Percentiles rank a stretch among this genome's conserved stretches.
Evolutionary conservation across 345 rosid genomes (phyloP).

Genomic region (Pistacia atlantica): DNA sequence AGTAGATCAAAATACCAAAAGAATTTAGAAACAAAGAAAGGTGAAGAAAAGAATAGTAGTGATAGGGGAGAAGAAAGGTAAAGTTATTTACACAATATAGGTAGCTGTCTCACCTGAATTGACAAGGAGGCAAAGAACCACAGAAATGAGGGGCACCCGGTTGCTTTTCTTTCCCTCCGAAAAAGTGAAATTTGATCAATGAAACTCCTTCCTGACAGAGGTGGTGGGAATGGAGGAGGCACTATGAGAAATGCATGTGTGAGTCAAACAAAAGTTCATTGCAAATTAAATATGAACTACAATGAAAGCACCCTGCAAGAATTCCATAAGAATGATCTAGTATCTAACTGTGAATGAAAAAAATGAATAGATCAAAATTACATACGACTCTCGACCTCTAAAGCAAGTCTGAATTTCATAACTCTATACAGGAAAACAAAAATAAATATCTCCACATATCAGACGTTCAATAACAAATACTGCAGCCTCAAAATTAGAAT

Average conservation of each 20-base stretch:
- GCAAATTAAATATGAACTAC: slow-evolving; percentile 16
- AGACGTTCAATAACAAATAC: not conserved
- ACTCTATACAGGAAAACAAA: no score
- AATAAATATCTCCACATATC: not conserved
- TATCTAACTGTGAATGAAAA: not conserved
- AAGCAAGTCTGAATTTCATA: not conserved
- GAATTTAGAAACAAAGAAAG: not conserved
- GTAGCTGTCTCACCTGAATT: slow-evolving; percentile 56
- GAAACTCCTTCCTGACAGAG: slow-evolving; percentile 76
- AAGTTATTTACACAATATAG: slow-evolving; percentile 3
- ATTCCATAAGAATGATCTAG: not conserved
- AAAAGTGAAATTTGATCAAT: slow-evolving; percentile 56
- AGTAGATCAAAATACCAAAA: not conserved
- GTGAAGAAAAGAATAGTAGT: not conserved
- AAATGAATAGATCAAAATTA: not conserved
- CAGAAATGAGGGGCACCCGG: slow-evolving; percentile 75
- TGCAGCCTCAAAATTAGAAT: not conserved
- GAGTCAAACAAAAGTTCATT: slow-evolving; percentile 23
- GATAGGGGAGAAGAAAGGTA: not conserved
- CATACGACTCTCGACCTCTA: not conserved
- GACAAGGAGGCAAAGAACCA: slow-evolving; percentile 71
- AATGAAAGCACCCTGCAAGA: not conserved
- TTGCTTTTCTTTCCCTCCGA: slow-evolving; percentile 49
- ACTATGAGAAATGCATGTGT: slow-evolving; percentile 49
- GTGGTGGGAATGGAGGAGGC: slow-evolving; percentile 85